Evolutionary conservation across 345 rosid species (phyloP), one percentile per base, ranked within the genome.

Genomic region (Salix purpurea): DNA sequence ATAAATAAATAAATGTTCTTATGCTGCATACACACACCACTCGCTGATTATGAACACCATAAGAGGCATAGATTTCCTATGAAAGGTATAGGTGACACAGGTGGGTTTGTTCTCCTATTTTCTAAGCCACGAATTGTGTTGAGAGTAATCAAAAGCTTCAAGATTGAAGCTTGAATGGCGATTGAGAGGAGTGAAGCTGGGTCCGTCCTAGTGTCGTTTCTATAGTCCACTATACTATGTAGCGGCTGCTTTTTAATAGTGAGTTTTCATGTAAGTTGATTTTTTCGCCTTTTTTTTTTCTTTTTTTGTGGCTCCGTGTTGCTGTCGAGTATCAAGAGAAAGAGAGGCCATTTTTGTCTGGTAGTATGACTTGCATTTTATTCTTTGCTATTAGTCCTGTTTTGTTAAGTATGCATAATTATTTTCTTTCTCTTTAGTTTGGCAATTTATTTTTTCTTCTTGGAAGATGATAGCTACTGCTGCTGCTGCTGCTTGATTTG

Each of bases 211-310:
- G 16, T 46, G 52, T 46, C 52, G 18, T 46, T 46, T 46, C 14
- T 15, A 3, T 46, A 4, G 52, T 14, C 52, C 14, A 1, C 52
- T 14, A 13, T 14, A 0, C 14, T 14, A 14, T 28, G 14, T 66
- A 32, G 69, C 4, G 44, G 69, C 24, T 13, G 74, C 65, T 24
- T 21, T 75, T 84, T 85, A 85, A 66, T 77, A 73, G 73, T 79
- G 71, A 65, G 70, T 73, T 76, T 83, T 85, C 78, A 34, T 13
- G 81, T 86, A 75, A 78, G 83, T 68, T 23, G 16, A 4, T 54
- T 71, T 44, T 42, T 42, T 42, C 13, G 46, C 3, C 26, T 71
- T 36, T 44, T 11, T 26, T 26, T 0, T 7, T 70, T 46, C 4
- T 16, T 77, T 46, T 46, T 52, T 37, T 9, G 46, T 58, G 80